Conservation (phyloP, 1,284 basidiomycete genomes). For the Puccinia hordei region DNA sequence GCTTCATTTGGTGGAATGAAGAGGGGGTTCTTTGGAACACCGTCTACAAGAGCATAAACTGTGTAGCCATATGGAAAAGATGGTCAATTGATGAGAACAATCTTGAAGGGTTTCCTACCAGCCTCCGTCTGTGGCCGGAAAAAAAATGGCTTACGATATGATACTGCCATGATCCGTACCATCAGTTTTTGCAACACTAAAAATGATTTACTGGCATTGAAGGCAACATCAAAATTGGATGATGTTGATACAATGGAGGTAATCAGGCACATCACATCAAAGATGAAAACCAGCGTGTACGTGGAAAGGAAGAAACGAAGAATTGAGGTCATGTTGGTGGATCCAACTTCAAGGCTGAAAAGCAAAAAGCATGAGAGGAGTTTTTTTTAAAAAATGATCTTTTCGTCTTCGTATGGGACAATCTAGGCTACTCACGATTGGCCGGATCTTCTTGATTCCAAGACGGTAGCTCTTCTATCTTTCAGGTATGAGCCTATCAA, state of each 20-base stretch:
- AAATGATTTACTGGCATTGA: slow-evolving; percentile 30
- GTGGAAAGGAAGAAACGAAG: slow-evolving; percentile 43
- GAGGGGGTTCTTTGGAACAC: slow-evolving; percentile 41
- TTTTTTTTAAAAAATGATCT: no score
- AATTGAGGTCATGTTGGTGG: neutral
- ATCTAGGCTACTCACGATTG: slow-evolving; percentile 7
- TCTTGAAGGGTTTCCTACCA: neutral
- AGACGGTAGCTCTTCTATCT: slow-evolving; percentile 22
- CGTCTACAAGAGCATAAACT: slow-evolving; percentile 37
- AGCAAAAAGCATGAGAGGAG: no score
- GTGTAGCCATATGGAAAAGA: no score
- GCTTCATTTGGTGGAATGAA: slow-evolving; percentile 17
- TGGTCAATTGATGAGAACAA: neutral
- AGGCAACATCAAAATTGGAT: slow-evolving; percentile 24
- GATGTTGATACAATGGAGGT: slow-evolving; percentile 42
- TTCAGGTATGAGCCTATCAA: slow-evolving; percentile 10
- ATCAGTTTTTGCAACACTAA: slow-evolving; percentile 43
- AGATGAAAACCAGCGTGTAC: slow-evolving; percentile 37
- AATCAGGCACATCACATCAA: slow-evolving; percentile 36
- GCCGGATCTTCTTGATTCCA: neutral
- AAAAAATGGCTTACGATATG: slow-evolving; percentile 40
- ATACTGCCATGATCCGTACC: slow-evolving; percentile 46
- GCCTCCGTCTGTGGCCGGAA: neutral
- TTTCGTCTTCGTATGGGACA: no score
- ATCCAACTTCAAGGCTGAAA: neutral